Evolutionary conservation across 2,329 filamentous ascomycete genomes (phyloP), one percentile per base, ranked within the genome.

Genomic region (Metarhizium album): DNA sequence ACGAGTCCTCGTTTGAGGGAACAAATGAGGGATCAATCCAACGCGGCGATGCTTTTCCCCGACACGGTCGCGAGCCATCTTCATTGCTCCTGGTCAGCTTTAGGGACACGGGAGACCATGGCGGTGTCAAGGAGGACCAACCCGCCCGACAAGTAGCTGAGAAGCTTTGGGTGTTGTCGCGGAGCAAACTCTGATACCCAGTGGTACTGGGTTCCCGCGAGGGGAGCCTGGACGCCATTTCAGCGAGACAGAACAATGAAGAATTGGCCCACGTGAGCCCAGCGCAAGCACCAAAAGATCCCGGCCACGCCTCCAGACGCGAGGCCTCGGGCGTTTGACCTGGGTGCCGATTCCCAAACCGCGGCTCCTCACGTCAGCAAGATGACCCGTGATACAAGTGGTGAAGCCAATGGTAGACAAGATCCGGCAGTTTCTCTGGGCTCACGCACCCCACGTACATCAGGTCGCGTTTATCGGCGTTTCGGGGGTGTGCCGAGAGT

Each of bases 131-230:
- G 11, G 14, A 24, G 59, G 22, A 23, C 47, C 3, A 29, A 50
- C 53, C 53, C 1, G 53, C 53, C 53, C 1, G 53, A 52, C 23
- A 54, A 18, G 57, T 81, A 83, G 53, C 74, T 78, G 1, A 80
- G 62, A 35, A 75, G 69, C 51, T 74, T 78, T 55, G 80, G 76
- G 49, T 70, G 67, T 45, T 64, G 60, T 0, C 60, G 64, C 0
- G 76, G 72, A 0, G 75, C 70, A 52, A 79, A 78, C 48, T 78
- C 74, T 1, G 71, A 78, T 1, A 79, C 75, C 76, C 76, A 80
- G 55, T 79, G 75, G 54, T 80, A 80, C 57, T 81, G 77, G 1
- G 78, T 78, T 16, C 78, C 77, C 3, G 72, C 71, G 0, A 75
- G 81, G 0, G 78, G 78, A 3, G 76, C 75, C 67, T 76, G 5